Evolutionary conservation across 441 rosid genomes (phyloP), one percentile per base, ranked within the genome.

Genomic region (Aleurites moluccanus): DNA sequence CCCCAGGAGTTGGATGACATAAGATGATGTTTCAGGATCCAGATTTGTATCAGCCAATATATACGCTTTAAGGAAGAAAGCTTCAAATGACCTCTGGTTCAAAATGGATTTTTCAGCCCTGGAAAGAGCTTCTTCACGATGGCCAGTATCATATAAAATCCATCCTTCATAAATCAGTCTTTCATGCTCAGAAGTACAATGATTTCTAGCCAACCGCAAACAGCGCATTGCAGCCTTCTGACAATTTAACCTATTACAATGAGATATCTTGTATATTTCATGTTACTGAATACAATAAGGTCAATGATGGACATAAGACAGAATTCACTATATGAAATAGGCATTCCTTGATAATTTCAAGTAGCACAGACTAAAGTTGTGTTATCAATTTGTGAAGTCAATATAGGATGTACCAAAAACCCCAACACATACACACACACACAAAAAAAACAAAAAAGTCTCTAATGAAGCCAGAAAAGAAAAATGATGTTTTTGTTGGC

Each of bases 141-240:
- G 91, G 28, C 97, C 97, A 70, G 92, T 88, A 78, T 93, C 99
- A 60, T 90, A 96, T 67, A 91, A 67, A 73, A 96, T 88, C 99
- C 98, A 95, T 64, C 97, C 99, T 84, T 95, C 98, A 74, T 95
- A 95, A 57, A 95, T 91, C 45, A 91, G 97, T 83, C 88, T 89
- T 85, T 96, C 99, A 64, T 92, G 90, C 77, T 89, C 87, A 0
- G 87, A 85, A 72, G 82, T 85, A 53, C 97, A 87, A 80, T 90
- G 82, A 77, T 92, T 96, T 81, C 96, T 86, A 33, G 98, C 98
- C 86, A 92, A 73, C 61, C 94, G 87, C 73, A 96, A 80, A 75
- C 94, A 84, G 11, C 86, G 92, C 98, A 96, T 96, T 53, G 97
- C 98, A 62, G 95, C 92, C 84, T 92, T 93, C 79, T 91, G 99